Base-by-base conservation (phyloP, 2,329 filamentous ascomycete genomes). In the Cladophialophora chaetospira region DNA sequence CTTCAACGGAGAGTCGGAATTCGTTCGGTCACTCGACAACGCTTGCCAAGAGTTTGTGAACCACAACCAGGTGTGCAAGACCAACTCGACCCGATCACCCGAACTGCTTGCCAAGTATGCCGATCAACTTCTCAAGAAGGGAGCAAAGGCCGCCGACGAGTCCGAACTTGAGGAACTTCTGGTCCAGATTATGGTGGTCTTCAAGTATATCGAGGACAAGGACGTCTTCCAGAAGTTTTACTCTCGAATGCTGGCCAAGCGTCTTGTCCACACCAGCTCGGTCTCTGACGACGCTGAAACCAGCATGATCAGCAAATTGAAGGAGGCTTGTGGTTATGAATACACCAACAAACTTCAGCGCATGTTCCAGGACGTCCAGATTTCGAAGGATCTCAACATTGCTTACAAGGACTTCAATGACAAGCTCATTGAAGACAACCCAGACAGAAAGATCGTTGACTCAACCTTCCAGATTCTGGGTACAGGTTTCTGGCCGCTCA, bases 151-250 rank as follows among this genome's bases (percentile, higher is more conserved):
- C 66, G 90, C 91, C 11, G 94, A 97, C 70, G 94, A 99, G 70
- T 88, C 89, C 28, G 93, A 99, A 69, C 82, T 97, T 67, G 94
- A 99, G 75, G 87, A 88, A 64, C 88, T 91, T 28, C 79, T 97
- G 26, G 86, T 85, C 17, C 90, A 97, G 72, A 94, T 99, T 68
- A 99, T 99, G 94, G 97, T 93, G 1, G 91, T 99, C 53, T 99
- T 99, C 84, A 97, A 97, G 78, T 99, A 99, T 75, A 97, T 99
- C 63, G 94, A 99, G 72, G 95, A 99, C 76, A 99, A 99, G 80
- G 94, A 99, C 69, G 95, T 99, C 4, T 99, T 99, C 82, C 94
- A 97, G 74, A 99, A 97, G 74, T 99, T 97, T 76, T 99, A 99
- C 76, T 96, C 93, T 1, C 89, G 92, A 62, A 96, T 96, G 87